Conservation (phyloP, 441 rosid genomes). For the Euphorbia celastroides region DNA sequence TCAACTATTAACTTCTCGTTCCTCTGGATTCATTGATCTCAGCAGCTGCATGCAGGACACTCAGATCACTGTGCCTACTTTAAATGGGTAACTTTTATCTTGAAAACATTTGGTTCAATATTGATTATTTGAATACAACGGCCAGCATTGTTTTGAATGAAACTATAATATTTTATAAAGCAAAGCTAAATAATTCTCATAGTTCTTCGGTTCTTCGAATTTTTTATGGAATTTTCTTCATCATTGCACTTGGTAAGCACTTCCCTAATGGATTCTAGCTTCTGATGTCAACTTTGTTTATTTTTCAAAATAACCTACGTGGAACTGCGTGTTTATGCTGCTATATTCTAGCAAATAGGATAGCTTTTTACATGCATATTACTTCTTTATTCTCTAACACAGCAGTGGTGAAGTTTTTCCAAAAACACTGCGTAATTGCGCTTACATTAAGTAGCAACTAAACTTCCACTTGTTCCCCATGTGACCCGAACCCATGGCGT, state of each 20-base stretch:
- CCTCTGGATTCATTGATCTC: constrained; percentile 57
- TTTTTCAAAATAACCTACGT: not conserved
- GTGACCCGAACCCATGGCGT: no score
- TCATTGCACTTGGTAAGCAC: not conserved
- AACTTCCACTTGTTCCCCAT: no score
- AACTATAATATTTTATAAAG: not conserved
- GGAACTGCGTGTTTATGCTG: not conserved
- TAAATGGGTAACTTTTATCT: constrained; percentile 60
- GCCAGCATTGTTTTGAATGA: constrained; percentile 3
- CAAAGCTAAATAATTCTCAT: not conserved
- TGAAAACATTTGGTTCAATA: not conserved
- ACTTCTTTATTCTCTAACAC: not conserved
- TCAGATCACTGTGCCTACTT: constrained; percentile 74
- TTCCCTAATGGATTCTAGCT: not conserved
- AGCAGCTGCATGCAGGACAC: constrained; percentile 69
- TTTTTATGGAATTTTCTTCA: not conserved
- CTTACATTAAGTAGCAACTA: no score
- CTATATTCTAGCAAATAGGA: not conserved
- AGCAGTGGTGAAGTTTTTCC: not conserved
- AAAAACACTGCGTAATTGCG: no score
- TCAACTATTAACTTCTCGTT: constrained; percentile 33
- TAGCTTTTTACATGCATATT: no score
- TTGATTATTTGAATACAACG: not conserved
- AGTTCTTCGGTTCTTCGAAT: not conserved
- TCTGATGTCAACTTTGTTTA: not conserved